Percentiles rank a stretch among this genome's conserved stretches.
Conservation (phyloP, 2,329 filamentous ascomycete species). For the Fusarium brachygibbosum region DNA sequence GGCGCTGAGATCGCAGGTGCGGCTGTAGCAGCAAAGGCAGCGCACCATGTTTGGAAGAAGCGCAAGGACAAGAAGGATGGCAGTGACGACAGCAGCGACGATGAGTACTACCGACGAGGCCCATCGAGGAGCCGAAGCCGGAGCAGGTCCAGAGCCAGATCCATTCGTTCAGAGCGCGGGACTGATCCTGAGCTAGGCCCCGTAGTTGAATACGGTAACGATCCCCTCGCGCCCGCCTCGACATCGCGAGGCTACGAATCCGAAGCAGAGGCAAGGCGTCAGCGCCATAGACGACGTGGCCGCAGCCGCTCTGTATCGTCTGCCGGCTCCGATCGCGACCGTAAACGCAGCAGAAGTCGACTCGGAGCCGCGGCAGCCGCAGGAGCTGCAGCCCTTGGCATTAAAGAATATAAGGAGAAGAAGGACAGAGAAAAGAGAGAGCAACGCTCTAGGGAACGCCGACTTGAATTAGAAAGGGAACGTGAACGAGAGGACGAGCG, state of each 20-base stretch:
- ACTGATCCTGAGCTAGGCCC: conserved; percentile 76
- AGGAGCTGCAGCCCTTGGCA: conserved; percentile 72
- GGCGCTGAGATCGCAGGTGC: conserved; percentile 73
- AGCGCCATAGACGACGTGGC: conserved; percentile 56
- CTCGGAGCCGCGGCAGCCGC: conserved; percentile 69
- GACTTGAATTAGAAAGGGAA: conserved; percentile 43
- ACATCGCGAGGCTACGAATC: conserved; percentile 61
- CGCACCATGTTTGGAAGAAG: conserved; percentile 72
- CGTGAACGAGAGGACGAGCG: conserved; percentile 39
- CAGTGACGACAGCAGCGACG: conserved; percentile 52
- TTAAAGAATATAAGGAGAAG: conserved; percentile 71
- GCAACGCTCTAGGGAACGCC: conserved; percentile 54
- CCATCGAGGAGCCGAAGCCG: conserved; percentile 56
- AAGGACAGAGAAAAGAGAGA: conserved; percentile 53
- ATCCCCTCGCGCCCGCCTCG: conserved; percentile 63
- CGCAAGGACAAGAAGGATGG: conserved; percentile 72
- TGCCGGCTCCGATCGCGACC: conserved; percentile 52
- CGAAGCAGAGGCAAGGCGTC: conserved; percentile 61
- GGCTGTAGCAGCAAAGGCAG: conserved; percentile 71
- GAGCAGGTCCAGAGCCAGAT: conserved; percentile 67
- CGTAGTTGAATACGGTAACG: conserved; percentile 74
- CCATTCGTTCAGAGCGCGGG: conserved; percentile 64
- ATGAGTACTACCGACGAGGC: conserved; percentile 54
- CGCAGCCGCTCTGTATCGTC: conserved; percentile 52
- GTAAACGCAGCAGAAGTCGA: conserved; percentile 67